Base-by-base conservation (phyloP, 73 alveolate species). In the Paraurostyla sp. region DNA sequence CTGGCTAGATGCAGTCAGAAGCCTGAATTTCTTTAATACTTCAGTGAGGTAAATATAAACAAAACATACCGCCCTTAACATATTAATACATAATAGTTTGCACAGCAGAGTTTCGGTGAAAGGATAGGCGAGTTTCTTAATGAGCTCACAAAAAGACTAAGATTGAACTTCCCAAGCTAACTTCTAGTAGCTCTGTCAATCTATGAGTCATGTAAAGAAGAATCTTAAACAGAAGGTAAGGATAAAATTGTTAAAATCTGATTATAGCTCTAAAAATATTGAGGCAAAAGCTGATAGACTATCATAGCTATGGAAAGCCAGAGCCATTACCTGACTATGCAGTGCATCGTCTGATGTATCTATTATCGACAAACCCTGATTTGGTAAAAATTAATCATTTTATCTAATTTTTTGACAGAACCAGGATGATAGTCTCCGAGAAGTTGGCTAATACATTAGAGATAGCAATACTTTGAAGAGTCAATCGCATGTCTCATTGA, bases 251-350 rank as follows among this genome's bases (percentile, higher is more conserved):
- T 4, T 52, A 6, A 42, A 9, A 2, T 20, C 51, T 16, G 40
- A 2, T 88, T 40, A 43, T 52, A 48, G 88, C 91, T 0, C 58
- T 91, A 38, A 84, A 76, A 33, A 41, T 93, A 29, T 80, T 93
- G 33, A 89, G 69, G 68, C 35, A 23, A 32, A 90, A 91, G 75
- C 83, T 93, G 76, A 62, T 33, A 36, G 94, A 90, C 40, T 93
- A 82, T 91, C 81, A 58, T 54, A 59, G 80, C 16, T 36, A 63
- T 22, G 91, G 87, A 30, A 90, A 93, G 54, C 93, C 88, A 0
- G 91, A 80, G 40, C 76, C 56, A 36, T 90, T 90, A 0, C 96
- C 97, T 22, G 87, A 81, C 25, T 92, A 83, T 75, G 92, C 95
- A n/a, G 89, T 90, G 27, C 91, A 90, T 73, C 29, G 80, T 38